Percentiles rank a stretch among this genome's conserved stretches.
These are phyloP conservation scores for Daedaleopsis sinensis DNA, from an alignment of 768 basidiomycete species.

Conservation along the genomic window DNA sequence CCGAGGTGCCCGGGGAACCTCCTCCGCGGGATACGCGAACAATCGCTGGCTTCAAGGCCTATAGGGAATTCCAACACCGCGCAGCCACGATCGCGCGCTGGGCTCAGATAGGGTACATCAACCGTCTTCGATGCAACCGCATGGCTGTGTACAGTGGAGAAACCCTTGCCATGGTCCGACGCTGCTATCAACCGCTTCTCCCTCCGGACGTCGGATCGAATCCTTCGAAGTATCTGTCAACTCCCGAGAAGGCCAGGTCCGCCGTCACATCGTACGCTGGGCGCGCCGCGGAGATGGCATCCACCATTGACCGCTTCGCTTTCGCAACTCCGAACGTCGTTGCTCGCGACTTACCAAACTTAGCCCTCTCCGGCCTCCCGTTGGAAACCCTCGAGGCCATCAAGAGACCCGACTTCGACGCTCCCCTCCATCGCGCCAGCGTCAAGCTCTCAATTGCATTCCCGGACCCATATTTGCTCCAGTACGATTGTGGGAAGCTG, in stretches of 20 bases:
- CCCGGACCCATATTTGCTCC: conserved; percentile 84
- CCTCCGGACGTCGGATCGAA: conserved; percentile 39
- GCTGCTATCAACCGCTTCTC: conserved; percentile 49
- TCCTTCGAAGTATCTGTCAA: conserved; percentile 19
- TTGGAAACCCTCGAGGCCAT: conserved; percentile 17
- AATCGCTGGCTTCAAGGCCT: conserved; percentile 67
- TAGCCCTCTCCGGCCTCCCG: conserved; percentile 55
- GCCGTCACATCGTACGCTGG: conserved; percentile 66
- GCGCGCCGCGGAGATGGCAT: conserved; percentile 57
- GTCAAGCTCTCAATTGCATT: conserved; percentile 94
- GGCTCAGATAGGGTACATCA: conserved; percentile 73
- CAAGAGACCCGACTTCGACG: conserved; percentile 56
- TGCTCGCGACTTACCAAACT: conserved; percentile 68
- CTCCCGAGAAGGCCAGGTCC: conserved; percentile 42
- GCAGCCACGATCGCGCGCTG: conserved; percentile 60
- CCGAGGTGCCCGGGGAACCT: conserved; percentile 59
- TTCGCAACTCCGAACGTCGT: conserved; percentile 82
- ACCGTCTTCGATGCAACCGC: conserved; percentile 64
- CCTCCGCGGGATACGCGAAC: conserved; percentile 79
- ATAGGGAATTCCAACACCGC: conserved; percentile 47
- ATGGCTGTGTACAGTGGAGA: conserved; percentile 40
- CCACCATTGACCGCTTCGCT: conserved; percentile 67
- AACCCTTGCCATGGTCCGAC: conserved; percentile 40
- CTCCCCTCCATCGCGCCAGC: conserved; percentile 65
- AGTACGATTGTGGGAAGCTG: conserved; percentile 96